phyloP scores from a whole-genome alignment of 2,329 filamentous ascomycete species.

The Talaromyces sp. region DNA sequence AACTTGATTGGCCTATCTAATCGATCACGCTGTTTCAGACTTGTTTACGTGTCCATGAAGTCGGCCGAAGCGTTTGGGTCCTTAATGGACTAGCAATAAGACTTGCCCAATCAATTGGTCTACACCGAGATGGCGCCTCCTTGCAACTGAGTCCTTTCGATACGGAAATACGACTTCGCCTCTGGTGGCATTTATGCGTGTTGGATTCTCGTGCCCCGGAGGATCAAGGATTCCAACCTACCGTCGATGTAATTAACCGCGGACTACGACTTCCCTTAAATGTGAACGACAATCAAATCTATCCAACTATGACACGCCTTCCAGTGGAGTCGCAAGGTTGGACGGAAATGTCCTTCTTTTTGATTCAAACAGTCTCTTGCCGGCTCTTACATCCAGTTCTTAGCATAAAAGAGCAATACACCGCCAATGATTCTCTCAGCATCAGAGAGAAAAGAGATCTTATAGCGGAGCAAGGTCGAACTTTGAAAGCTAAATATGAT shows the following conservation, averaged over 20 bases:
- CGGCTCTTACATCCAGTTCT: constrained; percentile 21
- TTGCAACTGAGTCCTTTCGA: constrained; percentile 54
- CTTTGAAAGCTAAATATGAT: constrained; percentile 18
- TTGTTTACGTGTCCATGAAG: constrained; percentile 50
- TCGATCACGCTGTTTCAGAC: constrained; percentile 53
- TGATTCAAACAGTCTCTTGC: constrained; percentile 24
- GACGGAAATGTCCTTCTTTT: constrained; percentile 23
- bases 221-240: constrained; percentile 59
- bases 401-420: constrained; percentile 14
- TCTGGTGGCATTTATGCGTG: constrained; percentile 57
- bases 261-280: constrained; percentile 37
- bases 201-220: constrained; percentile 55
- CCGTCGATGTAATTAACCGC: constrained; percentile 53
- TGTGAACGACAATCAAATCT: constrained; percentile 33
- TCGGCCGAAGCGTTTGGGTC: constrained; percentile 49
- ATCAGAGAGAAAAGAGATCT: constrained; percentile 13
- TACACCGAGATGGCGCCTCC: constrained; percentile 59
- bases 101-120: constrained; percentile 58
- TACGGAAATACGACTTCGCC: constrained; percentile 56
- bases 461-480: constrained; percentile 13
- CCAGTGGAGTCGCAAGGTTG: constrained; percentile 19
- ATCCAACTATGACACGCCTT: constrained; percentile 18
- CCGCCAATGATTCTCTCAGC: constrained; percentile 14
- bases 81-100: constrained; percentile 57
- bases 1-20: constrained; percentile 24